Evolutionary conservation across 495 filamentous ascomycete species (phyloP), one percentile per base, ranked within the genome.

Genomic region (Lophium mytilinum): DNA sequence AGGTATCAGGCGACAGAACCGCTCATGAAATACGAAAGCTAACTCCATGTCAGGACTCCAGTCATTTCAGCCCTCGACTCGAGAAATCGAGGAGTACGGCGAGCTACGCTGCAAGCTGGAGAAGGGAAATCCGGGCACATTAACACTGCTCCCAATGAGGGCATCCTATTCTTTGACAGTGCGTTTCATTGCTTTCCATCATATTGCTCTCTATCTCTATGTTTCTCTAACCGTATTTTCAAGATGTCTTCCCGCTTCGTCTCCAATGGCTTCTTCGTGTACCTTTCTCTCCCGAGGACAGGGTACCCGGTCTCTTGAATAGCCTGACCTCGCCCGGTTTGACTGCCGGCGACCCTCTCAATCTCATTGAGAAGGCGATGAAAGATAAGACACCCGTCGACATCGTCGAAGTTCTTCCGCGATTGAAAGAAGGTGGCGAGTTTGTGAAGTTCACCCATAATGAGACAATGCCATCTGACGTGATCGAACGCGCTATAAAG

Each of bases 131-230:
- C 75, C 9, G 92, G 93, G 2, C 90, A 96, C 66, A 95, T 98
- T 57, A 70, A 78, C 18, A 68, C 86, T 6, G 75, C 69, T 1
- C 70, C 83, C 0, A 85, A 86, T 55, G 89, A 96, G 72, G 84
- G 83, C 0, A 83, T 96, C 21, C 63, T 98, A 7, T 98, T 91
- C 71, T 83, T 98, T 59, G 89, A 95, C 66, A 95, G 89, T 94
- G 71, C 65, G 83, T 70, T 61, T 30, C 24, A 30, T 30, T 30
- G 6, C 24, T 34, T 21, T 19, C 18, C 40, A 0, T 9, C 51
- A 37, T 46, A 42, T 36, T 14, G n/a, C 17, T 6, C 24, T 30
- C 51, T 18, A 17, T 34, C 10, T 46, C 37, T 48, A 14, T 30
- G 17, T 39, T 14, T 10, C 12, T 8, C 35, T 36, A 49, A n/a